Percentiles rank a stretch among this genome's conserved stretches.
Evolutionary conservation across 495 filamentous ascomycete genomes (phyloP).

Genomic region (Aspergillus carlsbadensis): DNA sequence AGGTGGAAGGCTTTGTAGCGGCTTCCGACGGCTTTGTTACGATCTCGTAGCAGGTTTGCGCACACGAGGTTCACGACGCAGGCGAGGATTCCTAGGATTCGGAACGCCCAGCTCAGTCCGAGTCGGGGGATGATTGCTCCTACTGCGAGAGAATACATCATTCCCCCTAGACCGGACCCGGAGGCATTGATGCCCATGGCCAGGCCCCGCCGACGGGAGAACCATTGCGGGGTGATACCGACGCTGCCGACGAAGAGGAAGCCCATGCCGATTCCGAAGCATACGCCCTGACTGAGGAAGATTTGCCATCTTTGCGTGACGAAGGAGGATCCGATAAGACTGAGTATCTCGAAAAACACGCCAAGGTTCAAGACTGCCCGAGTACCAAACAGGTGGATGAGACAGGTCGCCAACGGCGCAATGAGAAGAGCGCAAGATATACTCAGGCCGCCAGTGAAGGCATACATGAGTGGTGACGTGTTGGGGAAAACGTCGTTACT

Average conservation of each 20-base stretch:
- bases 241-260: slow-evolving; percentile 73
- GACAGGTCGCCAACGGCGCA: slow-evolving; percentile 62
- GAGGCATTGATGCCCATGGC: slow-evolving; percentile 72
- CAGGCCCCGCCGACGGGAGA: slow-evolving; percentile 63
- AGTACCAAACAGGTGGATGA: slow-evolving; percentile 54
- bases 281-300: slow-evolving; percentile 72
- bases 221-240: slow-evolving; percentile 78
- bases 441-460: slow-evolving; percentile 72
- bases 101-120: slow-evolving; percentile 69
- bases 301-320: slow-evolving; percentile 70
- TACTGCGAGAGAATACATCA: slow-evolving; percentile 55
- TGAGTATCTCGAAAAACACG: slow-evolving; percentile 56
- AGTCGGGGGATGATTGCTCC: slow-evolving; percentile 58
- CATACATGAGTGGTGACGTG: slow-evolving; percentile 59
- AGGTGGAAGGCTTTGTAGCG: slow-evolving; percentile 63
- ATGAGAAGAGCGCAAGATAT: slow-evolving; percentile 63
- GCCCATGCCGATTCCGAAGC: slow-evolving; percentile 74
- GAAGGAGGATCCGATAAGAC: slow-evolving; percentile 66
- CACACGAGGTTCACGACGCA: slow-evolving; percentile 63
- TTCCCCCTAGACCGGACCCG: slow-evolving; percentile 74
- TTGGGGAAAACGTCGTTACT: slow-evolving; percentile 56
- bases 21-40: slow-evolving; percentile 67
- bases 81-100: slow-evolving; percentile 66
- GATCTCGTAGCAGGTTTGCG: slow-evolving; percentile 62
- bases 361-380: slow-evolving; percentile 59